Evolutionary conservation across 148 eudicot species (phyloP).

Genomic region (Rhododendron williamsianum): DNA sequence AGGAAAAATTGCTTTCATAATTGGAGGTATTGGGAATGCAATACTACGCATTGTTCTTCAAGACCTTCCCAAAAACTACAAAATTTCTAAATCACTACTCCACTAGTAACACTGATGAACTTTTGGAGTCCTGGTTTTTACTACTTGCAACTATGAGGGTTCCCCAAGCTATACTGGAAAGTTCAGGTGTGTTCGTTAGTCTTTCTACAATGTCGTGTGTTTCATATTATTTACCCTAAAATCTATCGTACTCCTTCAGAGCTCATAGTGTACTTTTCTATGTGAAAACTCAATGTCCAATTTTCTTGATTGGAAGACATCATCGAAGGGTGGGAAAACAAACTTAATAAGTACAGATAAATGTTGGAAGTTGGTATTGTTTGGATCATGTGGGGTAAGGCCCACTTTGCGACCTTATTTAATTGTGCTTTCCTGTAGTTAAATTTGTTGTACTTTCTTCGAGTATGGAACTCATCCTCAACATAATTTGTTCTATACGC

Average conservation of each 20-base stretch:
- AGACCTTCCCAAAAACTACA: background rate
- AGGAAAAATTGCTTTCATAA: conserved; percentile 1
- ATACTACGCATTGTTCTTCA: background rate
- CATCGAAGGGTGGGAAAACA: background rate
- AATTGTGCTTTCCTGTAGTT: background rate
- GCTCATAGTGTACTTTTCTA: background rate
- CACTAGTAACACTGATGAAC: background rate
- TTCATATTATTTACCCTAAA: background rate
- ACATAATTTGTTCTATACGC: background rate
- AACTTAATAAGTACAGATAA: background rate
- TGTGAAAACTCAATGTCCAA: background rate
- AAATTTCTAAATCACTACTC: background rate
- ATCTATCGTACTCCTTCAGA: background rate
- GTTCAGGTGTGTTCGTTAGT: background rate
- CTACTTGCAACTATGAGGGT: background rate
- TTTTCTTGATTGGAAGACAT: background rate
- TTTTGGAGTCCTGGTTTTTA: background rate
- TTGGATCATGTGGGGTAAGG: background rate
- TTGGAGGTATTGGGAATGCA: background rate
- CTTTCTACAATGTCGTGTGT: background rate
- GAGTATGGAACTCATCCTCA: background rate
- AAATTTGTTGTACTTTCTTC: background rate
- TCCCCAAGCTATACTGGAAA: background rate
- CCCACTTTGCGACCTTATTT: background rate
- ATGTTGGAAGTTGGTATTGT: background rate